A percentile compares a stretch with the other conserved stretches of the same genome.
These are phyloP conservation scores for Neurospora sp. DNA, from an alignment of 495 filamentous ascomycete species.

Conservation along the genomic window DNA sequence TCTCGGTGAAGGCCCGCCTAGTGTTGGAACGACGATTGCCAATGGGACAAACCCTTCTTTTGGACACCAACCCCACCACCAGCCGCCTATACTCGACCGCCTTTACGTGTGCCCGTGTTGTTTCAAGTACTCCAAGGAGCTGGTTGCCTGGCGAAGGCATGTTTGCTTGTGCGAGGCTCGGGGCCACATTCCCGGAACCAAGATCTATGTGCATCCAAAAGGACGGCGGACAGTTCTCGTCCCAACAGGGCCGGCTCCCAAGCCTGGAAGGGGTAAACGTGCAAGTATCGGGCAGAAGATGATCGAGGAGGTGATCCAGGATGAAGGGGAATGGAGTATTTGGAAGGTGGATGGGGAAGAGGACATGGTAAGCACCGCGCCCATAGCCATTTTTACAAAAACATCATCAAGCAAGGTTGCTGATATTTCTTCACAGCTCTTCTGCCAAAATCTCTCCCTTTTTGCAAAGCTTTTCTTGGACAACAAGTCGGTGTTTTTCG, in stretches of 20 bases:
- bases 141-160: slow-evolving; percentile 44
- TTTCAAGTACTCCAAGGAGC: slow-evolving; percentile 80
- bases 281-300: slow-evolving; percentile 35
- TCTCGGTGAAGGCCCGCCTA: slow-evolving; percentile 30
- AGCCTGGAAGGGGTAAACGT: slow-evolving; percentile 32
- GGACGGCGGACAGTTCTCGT: slow-evolving; percentile 23
- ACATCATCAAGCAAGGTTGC: background rate
- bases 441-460: slow-evolving; percentile 88
- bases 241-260: slow-evolving; percentile 21
- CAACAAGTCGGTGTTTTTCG: slow-evolving; percentile 97
- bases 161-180: slow-evolving; percentile 31
- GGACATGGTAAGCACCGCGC: slow-evolving; percentile 46
- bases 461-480: slow-evolving; percentile 98
- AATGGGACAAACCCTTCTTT: slow-evolving; percentile 9
- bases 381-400: background rate
- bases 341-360: slow-evolving; percentile 87
- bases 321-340: slow-evolving; percentile 49
- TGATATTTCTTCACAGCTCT: slow-evolving; percentile 47
- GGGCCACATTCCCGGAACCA: slow-evolving; percentile 30
- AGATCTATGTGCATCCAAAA: slow-evolving; percentile 41
- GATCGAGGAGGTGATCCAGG: slow-evolving; percentile 46
- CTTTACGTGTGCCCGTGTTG: slow-evolving; percentile 88
- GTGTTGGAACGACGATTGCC: slow-evolving; percentile 10
- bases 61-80: slow-evolving; percentile 1
- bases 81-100: slow-evolving; percentile 38